These are phyloP conservation scores for Fragosphaeria purpurea DNA, from an alignment of 2,329 filamentous ascomycete genomes.

Conservation along the genomic window DNA sequence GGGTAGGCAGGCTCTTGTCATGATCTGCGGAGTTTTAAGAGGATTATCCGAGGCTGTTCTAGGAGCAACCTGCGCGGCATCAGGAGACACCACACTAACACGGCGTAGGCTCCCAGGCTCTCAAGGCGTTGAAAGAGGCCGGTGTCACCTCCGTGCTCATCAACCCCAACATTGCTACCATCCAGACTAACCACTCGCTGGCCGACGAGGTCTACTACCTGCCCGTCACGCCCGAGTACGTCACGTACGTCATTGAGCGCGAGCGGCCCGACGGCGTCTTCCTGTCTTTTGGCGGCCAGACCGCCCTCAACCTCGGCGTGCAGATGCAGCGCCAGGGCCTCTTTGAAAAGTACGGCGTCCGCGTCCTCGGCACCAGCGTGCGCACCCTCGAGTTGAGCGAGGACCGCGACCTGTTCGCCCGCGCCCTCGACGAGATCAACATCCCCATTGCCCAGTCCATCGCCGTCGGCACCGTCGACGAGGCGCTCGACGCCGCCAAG, in stretches of 20 bases:
- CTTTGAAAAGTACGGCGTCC: conserved; percentile 90
- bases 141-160: conserved; percentile 96
- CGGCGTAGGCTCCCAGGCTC: conserved; percentile 72
- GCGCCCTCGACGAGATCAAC: conserved; percentile 92
- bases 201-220: conserved; percentile 99
- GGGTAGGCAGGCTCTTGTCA: conserved; percentile 46
- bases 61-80: too few relatives aligned
- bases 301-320: conserved; percentile 90
- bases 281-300: conserved; percentile 94
- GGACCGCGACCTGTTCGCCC: conserved; percentile 91
- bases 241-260: conserved; percentile 92
- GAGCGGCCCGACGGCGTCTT: conserved; percentile 96
- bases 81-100: conserved; percentile 13
- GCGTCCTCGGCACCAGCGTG: conserved; percentile 90
- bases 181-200: conserved; percentile 93
- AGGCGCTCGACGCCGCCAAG: conserved; percentile 79
- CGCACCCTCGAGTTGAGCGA: conserved; percentile 90
- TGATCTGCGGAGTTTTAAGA: too few relatives aligned
- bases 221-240: conserved; percentile 94
- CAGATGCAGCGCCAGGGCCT: conserved; percentile 94
- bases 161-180: conserved; percentile 98
- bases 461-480: conserved; percentile 82
- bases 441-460: conserved; percentile 97
- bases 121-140: conserved; percentile 95
- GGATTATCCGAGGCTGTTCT: too few relatives aligned